Evolutionary conservation across 495 filamentous ascomycete species (phyloP).

Genomic region (Elaphomyces granulatus): DNA sequence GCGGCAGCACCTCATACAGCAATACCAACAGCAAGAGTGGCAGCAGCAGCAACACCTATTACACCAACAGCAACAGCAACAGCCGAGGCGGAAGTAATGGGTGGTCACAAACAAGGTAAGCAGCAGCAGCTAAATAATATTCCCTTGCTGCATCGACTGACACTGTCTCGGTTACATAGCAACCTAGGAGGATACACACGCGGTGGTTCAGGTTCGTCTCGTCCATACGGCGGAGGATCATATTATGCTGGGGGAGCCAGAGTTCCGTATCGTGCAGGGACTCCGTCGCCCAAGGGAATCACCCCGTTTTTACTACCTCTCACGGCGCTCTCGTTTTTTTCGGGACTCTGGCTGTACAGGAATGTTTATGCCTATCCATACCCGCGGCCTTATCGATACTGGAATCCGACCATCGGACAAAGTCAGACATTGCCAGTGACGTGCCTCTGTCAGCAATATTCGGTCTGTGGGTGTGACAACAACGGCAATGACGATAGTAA

Average conservation of each 20-base stretch:
- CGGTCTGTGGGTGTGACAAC: conserved; percentile 71
- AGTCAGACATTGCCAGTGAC: conserved; percentile 36
- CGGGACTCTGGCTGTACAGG: conserved; percentile 29
- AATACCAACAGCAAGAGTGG: no score
- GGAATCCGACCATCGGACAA: conserved; percentile 37
- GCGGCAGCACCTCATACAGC: no score
- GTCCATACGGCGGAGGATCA: conserved; percentile 46
- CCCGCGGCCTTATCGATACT: conserved; percentile 44
- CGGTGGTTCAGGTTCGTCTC: conserved; percentile 46
- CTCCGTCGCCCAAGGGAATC: conserved; percentile 39
- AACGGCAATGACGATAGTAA: conserved; percentile 37
- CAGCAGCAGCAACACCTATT: no score
- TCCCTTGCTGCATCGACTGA: neutral
- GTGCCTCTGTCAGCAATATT: conserved; percentile 59
- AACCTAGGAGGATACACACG: conserved; percentile 51
- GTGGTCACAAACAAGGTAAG: conserved; percentile 6
- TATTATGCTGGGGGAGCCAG: conserved; percentile 70
- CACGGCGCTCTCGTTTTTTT: conserved; percentile 42
- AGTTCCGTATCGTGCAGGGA: conserved; percentile 53
- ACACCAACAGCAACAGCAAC: no score
- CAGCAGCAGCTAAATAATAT: neutral
- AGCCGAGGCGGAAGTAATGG: conserved; percentile 13
- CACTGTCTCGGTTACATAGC: no score
- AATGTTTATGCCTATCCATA: conserved; percentile 50
- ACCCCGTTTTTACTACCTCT: conserved; percentile 42